Base-by-base conservation (phyloP, 371 early-diverging fungal genomes). In the Actinomortierella ambigua region DNA sequence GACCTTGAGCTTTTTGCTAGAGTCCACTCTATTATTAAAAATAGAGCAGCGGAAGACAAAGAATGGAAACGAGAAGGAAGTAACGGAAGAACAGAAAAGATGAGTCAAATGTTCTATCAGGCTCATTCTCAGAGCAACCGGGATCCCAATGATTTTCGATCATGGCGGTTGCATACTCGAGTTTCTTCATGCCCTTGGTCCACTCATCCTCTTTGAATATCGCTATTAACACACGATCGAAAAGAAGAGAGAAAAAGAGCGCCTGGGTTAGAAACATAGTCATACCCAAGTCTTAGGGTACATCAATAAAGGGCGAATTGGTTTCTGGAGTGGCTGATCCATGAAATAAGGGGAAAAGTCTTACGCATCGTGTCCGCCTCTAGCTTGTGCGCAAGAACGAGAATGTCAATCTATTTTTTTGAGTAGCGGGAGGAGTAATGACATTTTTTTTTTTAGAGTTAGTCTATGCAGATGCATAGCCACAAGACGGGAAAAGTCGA, bases 131-230 rank as follows among this genome's bases (percentile, higher is more conserved):
- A n/a, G n/a, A n/a, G n/a, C n/a, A n/a, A n/a, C n/a, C n/a, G n/a
- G n/a, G n/a, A n/a, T n/a, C n/a, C n/a, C n/a, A n/a, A n/a, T n/a
- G n/a, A n/a, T 34, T 6, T 34, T 34, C 11, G 34, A 34, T 34
- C 4, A 34, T 11, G 11, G 11, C 4, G 4, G 6, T 14, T 20
- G 41, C 81, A 41, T 82, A 90, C 91, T 76, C 75, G 26, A 89
- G 57, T 43, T 57, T 62, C 55, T 75, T 68, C 88, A 90, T 87
- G 28, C 91, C 87, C 17, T 60, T 63, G 77, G 81, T 79, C 91
- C 91, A 90, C 68, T 89, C 91, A 1, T 82, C 79, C 49, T 81
- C 76, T 44, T 82, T 79, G 50, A 90, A 88, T 60, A 81, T 83
- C 7, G 89, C 90, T 84, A 55, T 41, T 15, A 7, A 18, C 9